phyloP scores from a whole-genome alignment of 202 grass and related monocot species.

The Panicum virgatum region DNA sequence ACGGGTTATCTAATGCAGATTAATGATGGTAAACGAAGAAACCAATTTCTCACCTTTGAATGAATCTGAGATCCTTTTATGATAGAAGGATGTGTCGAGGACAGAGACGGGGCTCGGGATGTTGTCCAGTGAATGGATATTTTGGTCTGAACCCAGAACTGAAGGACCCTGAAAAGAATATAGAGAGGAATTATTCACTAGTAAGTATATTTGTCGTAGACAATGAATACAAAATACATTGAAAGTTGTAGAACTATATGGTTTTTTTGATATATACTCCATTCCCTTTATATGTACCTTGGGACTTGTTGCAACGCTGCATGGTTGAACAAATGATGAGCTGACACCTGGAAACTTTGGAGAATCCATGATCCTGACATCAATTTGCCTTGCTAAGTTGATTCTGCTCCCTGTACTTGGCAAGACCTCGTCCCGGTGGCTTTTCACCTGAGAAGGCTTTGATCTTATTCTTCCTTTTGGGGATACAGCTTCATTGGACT shows the following conservation, averaged over 20 bases:
- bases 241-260: not conserved
- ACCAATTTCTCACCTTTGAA: constrained; percentile 68
- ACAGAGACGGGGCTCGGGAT: constrained; percentile 74
- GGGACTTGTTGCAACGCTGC: constrained; percentile 28
- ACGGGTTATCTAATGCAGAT: constrained; percentile 16
- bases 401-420: constrained; percentile 41
- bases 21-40: constrained; percentile 32
- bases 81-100: constrained; percentile 78
- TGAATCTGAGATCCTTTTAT: constrained; percentile 70
- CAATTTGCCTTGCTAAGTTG: constrained; percentile 43
- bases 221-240: constrained; percentile 11
- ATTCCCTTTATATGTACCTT: constrained; percentile 51
- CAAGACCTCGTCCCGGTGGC: constrained; percentile 38
- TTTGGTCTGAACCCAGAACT: constrained; percentile 40
- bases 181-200: not conserved
- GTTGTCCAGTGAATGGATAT: constrained; percentile 52
- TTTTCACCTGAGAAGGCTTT: constrained; percentile 55
- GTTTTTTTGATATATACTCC: not conserved
- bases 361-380: constrained; percentile 44
- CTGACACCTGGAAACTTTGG: constrained; percentile 26
- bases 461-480: constrained; percentile 70
- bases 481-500: constrained; percentile 65
- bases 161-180: constrained; percentile 44
- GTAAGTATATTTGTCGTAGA: constrained; percentile 4
- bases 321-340: constrained; percentile 45